phyloP scores from a whole-genome alignment of 1,284 basidiomycete species.

The Papiliotrema flavescens region DNA sequence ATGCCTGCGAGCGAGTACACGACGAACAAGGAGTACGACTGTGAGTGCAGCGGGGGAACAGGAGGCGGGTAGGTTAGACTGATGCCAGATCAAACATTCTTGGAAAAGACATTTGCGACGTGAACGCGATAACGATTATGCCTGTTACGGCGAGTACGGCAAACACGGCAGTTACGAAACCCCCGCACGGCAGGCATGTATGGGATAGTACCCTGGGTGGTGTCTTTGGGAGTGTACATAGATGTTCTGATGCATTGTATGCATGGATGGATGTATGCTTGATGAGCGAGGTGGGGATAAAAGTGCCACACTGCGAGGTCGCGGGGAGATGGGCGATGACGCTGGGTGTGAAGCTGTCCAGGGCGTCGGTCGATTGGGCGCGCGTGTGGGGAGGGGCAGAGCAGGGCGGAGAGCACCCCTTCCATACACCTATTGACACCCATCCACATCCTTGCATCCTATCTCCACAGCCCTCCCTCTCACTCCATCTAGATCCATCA shows the following conservation, averaged over 20 bases:
- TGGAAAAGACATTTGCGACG: constrained; percentile 34
- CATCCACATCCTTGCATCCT: not conserved
- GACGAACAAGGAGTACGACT: constrained; percentile 32
- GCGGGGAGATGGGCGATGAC: not conserved
- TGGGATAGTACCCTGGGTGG: not conserved
- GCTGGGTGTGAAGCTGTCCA: not conserved
- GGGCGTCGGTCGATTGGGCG: not conserved
- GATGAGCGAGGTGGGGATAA: not conserved
- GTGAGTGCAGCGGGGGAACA: constrained; percentile 24
- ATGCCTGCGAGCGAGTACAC: constrained; percentile 28
- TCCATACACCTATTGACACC: not conserved
- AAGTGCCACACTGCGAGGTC: constrained; percentile 21
- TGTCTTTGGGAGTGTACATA: not conserved
- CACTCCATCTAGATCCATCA: not conserved
- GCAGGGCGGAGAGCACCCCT: not conserved
- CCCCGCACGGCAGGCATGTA: too few relatives aligned
- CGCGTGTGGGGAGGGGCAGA: not conserved
- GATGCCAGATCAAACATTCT: constrained; percentile 38
- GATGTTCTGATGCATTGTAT: not conserved
- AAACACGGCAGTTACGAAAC: too few relatives aligned
- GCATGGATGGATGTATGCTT: not conserved
- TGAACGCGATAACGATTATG: constrained; percentile 1
- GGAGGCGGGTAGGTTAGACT: too few relatives aligned
- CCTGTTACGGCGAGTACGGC: not conserved
- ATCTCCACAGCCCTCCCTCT: not conserved